phyloP scores from a whole-genome alignment of 805 yeast species.

The Cyberlindnera xylosilytica region DNA sequence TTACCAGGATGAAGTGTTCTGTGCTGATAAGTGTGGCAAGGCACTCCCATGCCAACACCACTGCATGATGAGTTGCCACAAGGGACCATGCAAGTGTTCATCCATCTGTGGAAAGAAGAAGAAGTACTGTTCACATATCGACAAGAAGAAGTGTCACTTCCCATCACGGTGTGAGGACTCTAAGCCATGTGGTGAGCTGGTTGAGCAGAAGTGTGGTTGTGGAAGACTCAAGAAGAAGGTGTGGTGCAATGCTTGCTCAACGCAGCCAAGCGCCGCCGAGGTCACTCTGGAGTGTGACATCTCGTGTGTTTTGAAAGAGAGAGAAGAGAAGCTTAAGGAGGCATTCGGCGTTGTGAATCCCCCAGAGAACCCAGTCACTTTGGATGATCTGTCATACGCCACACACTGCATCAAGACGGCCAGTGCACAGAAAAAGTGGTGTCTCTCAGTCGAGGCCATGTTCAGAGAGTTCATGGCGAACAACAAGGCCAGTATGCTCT shows the following conservation, averaged over 20 bases:
- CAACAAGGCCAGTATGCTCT: slow-evolving; percentile 45
- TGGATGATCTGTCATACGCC: slow-evolving; percentile 23
- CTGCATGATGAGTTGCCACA: slow-evolving; percentile 56
- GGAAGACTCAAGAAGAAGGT: slow-evolving; percentile 48
- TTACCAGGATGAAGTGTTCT: slow-evolving; percentile 63
- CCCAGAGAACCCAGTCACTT: slow-evolving; percentile 5
- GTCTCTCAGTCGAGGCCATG: slow-evolving; percentile 55
- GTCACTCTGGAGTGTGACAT: slow-evolving; percentile 60
- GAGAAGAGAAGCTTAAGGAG: slow-evolving; percentile 59
- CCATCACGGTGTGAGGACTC: slow-evolving; percentile 49
- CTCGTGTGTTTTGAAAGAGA: slow-evolving; percentile 55
- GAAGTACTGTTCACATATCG: slow-evolving; percentile 63
- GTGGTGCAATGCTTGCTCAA: slow-evolving; percentile 54
- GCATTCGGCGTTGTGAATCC: slow-evolving; percentile 47
- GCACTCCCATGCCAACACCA: slow-evolving; percentile 45
- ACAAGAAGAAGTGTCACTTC: slow-evolving; percentile 64
- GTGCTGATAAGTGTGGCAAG: slow-evolving; percentile 62
- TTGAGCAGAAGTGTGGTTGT: slow-evolving; percentile 60
- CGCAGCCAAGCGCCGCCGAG: slow-evolving; percentile 31
- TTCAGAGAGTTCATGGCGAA: slow-evolving; percentile 47
- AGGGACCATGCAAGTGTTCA: slow-evolving; percentile 64
- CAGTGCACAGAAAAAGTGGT: slow-evolving; percentile 59
- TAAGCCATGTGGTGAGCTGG: slow-evolving; percentile 47
- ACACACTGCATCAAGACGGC: slow-evolving; percentile 22
- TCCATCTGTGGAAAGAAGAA: slow-evolving; percentile 54